phyloP scores from a whole-genome alignment of 495 filamentous ascomycete genomes.

The Lasiosphaeria hispida region DNA sequence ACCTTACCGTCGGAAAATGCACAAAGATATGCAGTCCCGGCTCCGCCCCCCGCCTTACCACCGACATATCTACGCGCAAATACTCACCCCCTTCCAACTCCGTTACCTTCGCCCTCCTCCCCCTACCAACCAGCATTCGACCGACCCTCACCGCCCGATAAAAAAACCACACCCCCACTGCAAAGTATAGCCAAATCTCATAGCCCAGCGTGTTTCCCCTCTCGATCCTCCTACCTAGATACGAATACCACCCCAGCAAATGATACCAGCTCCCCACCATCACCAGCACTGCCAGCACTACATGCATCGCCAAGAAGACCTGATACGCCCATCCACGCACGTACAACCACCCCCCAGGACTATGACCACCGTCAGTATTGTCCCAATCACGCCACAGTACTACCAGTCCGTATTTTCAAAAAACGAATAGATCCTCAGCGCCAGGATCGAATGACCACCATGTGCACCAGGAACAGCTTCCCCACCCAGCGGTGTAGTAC shows the following conservation, averaged over 20 bases:
- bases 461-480: background rate
- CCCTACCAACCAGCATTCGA: conserved; percentile 29
- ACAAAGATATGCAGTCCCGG: conserved; percentile 36
- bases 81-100: conserved; percentile 29
- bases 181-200: conserved; percentile 46
- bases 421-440: conserved; percentile 18
- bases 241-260: conserved; percentile 22
- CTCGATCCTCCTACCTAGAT: conserved; percentile 6
- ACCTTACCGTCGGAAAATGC: conserved; percentile 44
- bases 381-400: conserved; percentile 43
- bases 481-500: conserved; percentile 4
- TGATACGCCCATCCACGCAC: conserved; percentile 38
- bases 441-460: conserved; percentile 38
- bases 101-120: conserved; percentile 31
- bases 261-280: conserved; percentile 46
- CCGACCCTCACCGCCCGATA: conserved; percentile 41
- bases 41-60: conserved; percentile 29
- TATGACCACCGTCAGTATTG: conserved; percentile 24
- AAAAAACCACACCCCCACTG: conserved; percentile 43
- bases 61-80: conserved; percentile 38
- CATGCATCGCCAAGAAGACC: conserved; percentile 40
- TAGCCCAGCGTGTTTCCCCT: conserved; percentile 31
- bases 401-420: conserved; percentile 29
- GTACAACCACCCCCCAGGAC: conserved; percentile 17
- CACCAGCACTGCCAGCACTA: conserved; percentile 35